A percentile compares a stretch with the other conserved stretches of the same genome.
Evolutionary conservation across 768 basidiomycete species (phyloP).

Genomic region (Amanita pallidorosea): DNA sequence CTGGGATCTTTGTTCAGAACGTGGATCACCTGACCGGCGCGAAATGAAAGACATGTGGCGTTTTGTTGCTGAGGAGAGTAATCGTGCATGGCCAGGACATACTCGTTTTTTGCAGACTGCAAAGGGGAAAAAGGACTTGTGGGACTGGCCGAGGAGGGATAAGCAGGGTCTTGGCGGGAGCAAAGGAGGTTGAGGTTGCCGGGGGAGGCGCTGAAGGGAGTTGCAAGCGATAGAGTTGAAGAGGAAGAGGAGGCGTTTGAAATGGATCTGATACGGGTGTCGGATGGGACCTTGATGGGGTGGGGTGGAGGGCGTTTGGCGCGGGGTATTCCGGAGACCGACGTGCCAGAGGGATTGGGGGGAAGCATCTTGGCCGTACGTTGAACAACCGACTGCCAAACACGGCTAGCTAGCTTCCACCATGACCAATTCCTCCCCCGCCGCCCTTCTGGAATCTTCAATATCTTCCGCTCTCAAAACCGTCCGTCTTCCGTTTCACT

Average conservation of each 20-base stretch:
- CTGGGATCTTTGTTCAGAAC: constrained; percentile 80
- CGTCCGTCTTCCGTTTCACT: constrained; percentile 12
- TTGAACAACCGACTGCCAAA: not conserved
- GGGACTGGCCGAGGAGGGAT: constrained; percentile 24
- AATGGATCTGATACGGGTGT: constrained; percentile 33
- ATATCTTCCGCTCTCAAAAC: constrained; percentile 17
- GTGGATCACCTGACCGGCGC: constrained; percentile 82
- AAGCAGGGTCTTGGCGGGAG: constrained; percentile 15
- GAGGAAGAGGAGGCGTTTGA: constrained; percentile 49
- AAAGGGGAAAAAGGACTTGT: constrained; percentile 28
- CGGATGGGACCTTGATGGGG: constrained; percentile 7
- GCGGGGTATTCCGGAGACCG: constrained; percentile 14
- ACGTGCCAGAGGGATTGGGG: constrained; percentile 30
- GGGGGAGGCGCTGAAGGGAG: constrained; percentile 30
- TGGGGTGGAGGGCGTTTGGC: constrained; percentile 19
- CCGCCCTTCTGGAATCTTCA: constrained; percentile 18
- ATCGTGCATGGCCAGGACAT: constrained; percentile 89
- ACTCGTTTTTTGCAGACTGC: constrained; percentile 36
- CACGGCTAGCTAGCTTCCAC: not conserved
- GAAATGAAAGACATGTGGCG: constrained; percentile 80
- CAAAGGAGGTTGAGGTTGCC: constrained; percentile 38
- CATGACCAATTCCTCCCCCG: constrained; percentile 14
- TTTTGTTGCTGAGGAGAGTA: constrained; percentile 63
- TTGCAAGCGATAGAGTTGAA: constrained; percentile 45
- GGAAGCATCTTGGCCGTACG: constrained; percentile 24